Base-by-base conservation (phyloP, 164 flowering plant genomes). In the Piper betle region DNA sequence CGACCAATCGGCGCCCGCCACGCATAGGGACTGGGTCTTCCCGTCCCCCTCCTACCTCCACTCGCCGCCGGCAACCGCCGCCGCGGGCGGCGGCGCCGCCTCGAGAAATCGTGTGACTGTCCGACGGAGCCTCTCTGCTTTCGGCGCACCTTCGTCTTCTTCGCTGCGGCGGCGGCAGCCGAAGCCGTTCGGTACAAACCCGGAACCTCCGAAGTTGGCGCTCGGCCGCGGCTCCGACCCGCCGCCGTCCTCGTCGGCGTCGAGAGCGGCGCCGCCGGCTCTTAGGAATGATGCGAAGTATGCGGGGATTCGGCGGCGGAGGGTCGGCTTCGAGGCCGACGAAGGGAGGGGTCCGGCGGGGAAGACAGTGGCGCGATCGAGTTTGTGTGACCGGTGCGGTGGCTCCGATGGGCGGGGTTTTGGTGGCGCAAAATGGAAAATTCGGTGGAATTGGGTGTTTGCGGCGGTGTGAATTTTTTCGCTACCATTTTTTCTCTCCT, bases 1-100 rank as follows among this genome's bases (percentile, higher is more conserved):
- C 15, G 74, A 77, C 18, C 52, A 71, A 0, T 43, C 66, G 4
- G 33, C 82, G 12, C 64, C 84, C 18, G 56, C 76, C 67, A 66
- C 68, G 65, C 69, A 66, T 71, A 72, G 93, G 55, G 87, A 84
- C 84, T 86, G 93, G 87, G 72, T 84, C 61, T 86, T 80, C 76
- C 89, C 87, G 10, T 78, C 86, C 0, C 78, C 80, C 10, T 76
- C 85, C 16, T 77, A 70, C 77, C 58, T 70, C 67, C 79, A 71
- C 71, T 58, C 75, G 20, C 12, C 70, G 17, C 37, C 61, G 18
- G 61, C 50, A 12, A 10, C 50, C 13, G 10, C 50, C 50, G 10
- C 50, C 50, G 10, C 70, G 6, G 33, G 1, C 50, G 11, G 6
- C 50, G 10, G 15, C 50, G 1, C 50, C 50, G 10, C 70, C 9